phyloP scores from a whole-genome alignment of 1,139 yeast species.

The Kurtzmaniella quercitrusa region DNA sequence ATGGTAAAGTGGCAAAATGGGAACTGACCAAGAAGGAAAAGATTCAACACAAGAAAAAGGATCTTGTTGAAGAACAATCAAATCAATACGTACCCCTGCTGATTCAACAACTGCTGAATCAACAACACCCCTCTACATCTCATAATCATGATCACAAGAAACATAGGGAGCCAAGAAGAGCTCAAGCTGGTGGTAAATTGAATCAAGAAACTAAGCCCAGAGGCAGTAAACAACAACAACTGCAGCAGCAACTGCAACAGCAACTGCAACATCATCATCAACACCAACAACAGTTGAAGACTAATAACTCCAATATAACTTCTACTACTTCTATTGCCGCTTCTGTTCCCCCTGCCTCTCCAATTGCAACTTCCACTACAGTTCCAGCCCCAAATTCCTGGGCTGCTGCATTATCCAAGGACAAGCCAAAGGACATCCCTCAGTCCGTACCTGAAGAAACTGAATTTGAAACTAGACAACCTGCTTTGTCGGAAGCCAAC shows the following conservation, averaged over 20 bases:
- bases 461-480: constrained; percentile 11
- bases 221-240: constrained; percentile 9
- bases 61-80: constrained; percentile 18
- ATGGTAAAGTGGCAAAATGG: constrained; percentile 66
- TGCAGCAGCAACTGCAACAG: too few relatives aligned
- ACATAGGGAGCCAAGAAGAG: constrained; percentile 7
- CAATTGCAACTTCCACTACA: constrained; percentile 15
- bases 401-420: constrained; percentile 48
- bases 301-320: constrained; percentile 4
- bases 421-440: constrained; percentile 32
- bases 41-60: constrained; percentile 38
- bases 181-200: constrained; percentile 4
- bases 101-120: constrained; percentile 5
- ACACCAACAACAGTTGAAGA: background rate
- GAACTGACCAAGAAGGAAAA: constrained; percentile 51
- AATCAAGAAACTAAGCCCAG: constrained; percentile 6
- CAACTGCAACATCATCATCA: too few relatives aligned
- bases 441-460: constrained; percentile 13
- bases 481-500: constrained; percentile 6
- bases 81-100: constrained; percentile 8
- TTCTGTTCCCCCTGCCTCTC: constrained; percentile 8
- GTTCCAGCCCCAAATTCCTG: constrained; percentile 31
- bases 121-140: constrained; percentile 4
- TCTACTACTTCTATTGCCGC: constrained; percentile 10
- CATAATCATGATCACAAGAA: constrained; percentile 9